Conservation (phyloP, 441 rosid species). For the Erodium trifolium region DNA sequence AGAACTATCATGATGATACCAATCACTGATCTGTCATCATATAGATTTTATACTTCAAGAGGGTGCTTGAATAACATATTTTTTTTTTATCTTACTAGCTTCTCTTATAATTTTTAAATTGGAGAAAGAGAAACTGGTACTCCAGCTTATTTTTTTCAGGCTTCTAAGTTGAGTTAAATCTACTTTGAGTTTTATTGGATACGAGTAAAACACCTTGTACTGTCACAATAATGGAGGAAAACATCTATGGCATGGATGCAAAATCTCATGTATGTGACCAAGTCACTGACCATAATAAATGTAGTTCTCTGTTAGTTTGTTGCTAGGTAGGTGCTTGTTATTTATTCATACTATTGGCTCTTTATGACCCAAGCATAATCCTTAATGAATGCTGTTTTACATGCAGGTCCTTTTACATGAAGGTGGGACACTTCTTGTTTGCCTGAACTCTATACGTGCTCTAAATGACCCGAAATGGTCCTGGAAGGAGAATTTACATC, state of each 20-base stretch:
- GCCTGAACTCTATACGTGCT: slow-evolving; percentile 68
- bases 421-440: slow-evolving; percentile 82
- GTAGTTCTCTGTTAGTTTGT: neutral
- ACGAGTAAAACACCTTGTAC: neutral
- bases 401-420: slow-evolving; percentile 80
- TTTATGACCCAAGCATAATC: neutral
- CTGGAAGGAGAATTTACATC: slow-evolving; percentile 26
- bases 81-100: too few species aligned
- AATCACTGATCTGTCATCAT: neutral
- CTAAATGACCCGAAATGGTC: slow-evolving; percentile 73
- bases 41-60: neutral
- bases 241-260: neutral
- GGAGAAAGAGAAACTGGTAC: too few species aligned
- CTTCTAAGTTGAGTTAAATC: neutral
- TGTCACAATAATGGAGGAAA: neutral
- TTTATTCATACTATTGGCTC: neutral
- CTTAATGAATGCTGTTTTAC: neutral
- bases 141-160: neutral
- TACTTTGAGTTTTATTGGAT: neutral
- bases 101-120: too few species aligned
- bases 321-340: slow-evolving; percentile 7
- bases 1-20: neutral
- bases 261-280: neutral
- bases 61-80: neutral
- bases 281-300: neutral